Percentiles rank a stretch among this genome's conserved stretches.
phyloP scores from a whole-genome alignment of 2,329 filamentous ascomycete species.

The Colletotrichum sp. region DNA sequence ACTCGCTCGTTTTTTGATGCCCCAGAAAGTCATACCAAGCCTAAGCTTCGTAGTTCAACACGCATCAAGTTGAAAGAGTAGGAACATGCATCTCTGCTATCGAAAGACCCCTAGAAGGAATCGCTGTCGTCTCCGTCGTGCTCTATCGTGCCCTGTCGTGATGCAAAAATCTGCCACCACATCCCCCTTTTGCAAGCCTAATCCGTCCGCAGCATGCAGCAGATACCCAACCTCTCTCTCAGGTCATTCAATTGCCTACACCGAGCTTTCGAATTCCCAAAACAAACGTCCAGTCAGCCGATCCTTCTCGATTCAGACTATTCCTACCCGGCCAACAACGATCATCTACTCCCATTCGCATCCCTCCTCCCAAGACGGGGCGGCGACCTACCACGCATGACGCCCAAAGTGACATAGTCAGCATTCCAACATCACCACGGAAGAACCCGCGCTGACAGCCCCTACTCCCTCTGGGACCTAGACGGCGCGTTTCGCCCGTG shows the following conservation, averaged over 20 bases:
- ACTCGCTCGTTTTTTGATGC: neutral
- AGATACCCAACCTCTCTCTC: neutral
- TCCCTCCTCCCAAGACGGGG: neutral
- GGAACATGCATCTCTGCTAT: neutral
- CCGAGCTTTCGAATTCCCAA: neutral
- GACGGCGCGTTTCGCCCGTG: neutral
- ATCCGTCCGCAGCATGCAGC: neutral
- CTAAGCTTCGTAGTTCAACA: neutral
- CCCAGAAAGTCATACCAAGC: neutral
- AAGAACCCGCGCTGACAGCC: neutral
- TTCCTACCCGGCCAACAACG: rapidly evolving
- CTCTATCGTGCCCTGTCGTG: neutral
- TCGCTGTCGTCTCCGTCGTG: neutral
- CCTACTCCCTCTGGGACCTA: neutral
- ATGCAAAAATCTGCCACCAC: neutral
- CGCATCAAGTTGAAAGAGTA: neutral
- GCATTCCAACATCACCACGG: neutral
- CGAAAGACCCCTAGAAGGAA: neutral
- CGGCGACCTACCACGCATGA: neutral
- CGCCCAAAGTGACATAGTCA: neutral
- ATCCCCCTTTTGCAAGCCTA: neutral
- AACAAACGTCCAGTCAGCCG: neutral
- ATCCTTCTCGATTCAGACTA: neutral
- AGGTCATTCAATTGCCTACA: neutral
- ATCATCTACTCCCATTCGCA: neutral